phyloP scores from a whole-genome alignment of 345 rosid genomes.

The Lumnitzera littorea region DNA sequence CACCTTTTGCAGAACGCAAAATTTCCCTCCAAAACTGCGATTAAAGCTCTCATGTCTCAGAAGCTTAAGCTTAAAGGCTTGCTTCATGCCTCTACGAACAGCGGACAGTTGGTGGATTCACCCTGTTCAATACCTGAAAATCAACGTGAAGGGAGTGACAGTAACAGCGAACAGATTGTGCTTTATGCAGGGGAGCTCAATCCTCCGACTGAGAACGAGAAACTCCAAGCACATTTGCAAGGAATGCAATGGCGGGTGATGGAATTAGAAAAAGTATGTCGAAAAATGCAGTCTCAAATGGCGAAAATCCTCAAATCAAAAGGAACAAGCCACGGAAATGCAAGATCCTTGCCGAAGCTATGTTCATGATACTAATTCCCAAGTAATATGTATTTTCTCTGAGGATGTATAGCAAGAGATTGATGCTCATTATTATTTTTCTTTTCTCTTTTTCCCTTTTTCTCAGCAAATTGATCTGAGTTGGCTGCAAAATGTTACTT shows the following conservation, averaged over 20 bases:
- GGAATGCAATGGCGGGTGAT: constrained; percentile 84
- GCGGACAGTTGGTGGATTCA: constrained; percentile 9
- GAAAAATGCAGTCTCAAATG: constrained; percentile 80
- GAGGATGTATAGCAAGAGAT: constrained; percentile 14
- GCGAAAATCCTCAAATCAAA: constrained; percentile 60
- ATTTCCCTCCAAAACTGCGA: constrained; percentile 42
- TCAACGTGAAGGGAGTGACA: constrained; percentile 19
- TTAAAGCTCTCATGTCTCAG: constrained; percentile 35
- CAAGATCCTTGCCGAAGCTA: constrained; percentile 69
- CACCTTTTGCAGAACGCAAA: constrained; percentile 52
- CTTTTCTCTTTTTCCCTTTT: constrained; percentile 5
- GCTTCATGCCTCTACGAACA: constrained; percentile 16
- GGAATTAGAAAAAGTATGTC: constrained; percentile 80
- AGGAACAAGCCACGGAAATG: constrained; percentile 28
- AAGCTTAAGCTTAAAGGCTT: constrained; percentile 43
- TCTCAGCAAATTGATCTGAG: constrained; percentile 14
- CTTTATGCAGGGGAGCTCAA: constrained; percentile 44
- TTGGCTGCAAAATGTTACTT: constrained; percentile 2
- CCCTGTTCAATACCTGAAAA: constrained; percentile 17
- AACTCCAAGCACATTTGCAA: constrained; percentile 50
- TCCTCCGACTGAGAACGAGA: constrained; percentile 31
- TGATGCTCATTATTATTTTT: neutral
- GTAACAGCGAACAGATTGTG: constrained; percentile 25
- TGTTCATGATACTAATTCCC: constrained; percentile 48
- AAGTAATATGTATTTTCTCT: constrained; percentile 7